Conservation (phyloP, 169 alveolate species). For the Eimeria tenella region DNA sequence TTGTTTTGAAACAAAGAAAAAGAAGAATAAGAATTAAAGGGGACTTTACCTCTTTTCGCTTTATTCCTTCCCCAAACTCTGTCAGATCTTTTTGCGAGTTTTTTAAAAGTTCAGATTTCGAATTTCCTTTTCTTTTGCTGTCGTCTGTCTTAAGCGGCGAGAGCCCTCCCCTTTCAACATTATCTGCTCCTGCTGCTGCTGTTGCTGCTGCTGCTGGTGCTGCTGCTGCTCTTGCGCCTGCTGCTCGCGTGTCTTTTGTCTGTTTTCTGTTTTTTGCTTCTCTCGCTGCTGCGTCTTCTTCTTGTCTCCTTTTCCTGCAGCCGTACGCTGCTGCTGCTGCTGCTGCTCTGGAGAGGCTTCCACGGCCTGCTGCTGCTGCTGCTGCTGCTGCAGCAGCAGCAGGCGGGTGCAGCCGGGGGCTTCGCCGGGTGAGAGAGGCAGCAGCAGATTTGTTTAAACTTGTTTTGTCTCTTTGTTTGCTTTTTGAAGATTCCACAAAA, state of each 20-base stretch:
- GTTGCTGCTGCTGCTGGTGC: background rate
- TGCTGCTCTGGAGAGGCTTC: background rate
- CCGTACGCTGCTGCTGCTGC: background rate
- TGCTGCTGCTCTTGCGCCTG: background rate
- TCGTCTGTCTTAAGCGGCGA: background rate
- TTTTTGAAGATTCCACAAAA: background rate
- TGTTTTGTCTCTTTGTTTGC: background rate
- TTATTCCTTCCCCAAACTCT: too few relatives aligned
- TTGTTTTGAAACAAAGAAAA: too few relatives aligned
- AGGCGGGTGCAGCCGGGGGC: slow-evolving; percentile 8
- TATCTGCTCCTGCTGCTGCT: background rate
- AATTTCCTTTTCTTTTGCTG: background rate
- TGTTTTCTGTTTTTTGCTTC: too few relatives aligned
- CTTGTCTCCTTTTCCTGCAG: background rate
- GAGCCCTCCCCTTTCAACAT: background rate
- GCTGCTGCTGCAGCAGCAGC: background rate
- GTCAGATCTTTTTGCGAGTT: too few relatives aligned
- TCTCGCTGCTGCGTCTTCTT: background rate
- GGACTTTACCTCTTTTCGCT: too few relatives aligned
- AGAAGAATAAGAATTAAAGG: too few relatives aligned
- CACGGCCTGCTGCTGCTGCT: background rate
- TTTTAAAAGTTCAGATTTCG: too few relatives aligned
- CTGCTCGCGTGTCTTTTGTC: background rate
- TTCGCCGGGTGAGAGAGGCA: background rate
- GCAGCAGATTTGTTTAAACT: background rate